Conservation (phyloP, 805 yeast genomes). For the Wickerhamiella shivajii region DNA sequence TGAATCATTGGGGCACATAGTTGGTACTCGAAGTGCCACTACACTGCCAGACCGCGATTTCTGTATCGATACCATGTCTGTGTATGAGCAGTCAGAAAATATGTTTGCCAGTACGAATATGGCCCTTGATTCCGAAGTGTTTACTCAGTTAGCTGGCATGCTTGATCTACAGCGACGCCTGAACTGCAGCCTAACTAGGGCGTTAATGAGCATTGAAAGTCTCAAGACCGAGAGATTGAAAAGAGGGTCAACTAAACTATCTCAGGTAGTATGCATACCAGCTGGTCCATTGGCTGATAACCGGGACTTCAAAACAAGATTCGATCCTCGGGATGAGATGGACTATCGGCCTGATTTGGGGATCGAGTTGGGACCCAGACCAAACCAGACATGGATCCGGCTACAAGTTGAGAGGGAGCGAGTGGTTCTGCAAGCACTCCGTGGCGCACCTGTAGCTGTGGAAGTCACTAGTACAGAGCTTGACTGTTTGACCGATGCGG, state of each 20-base stretch:
- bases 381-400: conserved; percentile 7
- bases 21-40: conserved; percentile 36
- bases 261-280: conserved; percentile 9
- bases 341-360: background rate
- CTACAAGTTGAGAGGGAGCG: conserved; percentile 12
- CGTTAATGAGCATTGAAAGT: conserved; percentile 20
- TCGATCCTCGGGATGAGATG: conserved; percentile 7
- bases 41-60: conserved; percentile 31
- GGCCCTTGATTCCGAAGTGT: conserved; percentile 46
- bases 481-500: conserved; percentile 25
- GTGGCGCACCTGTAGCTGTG: background rate
- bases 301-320: conserved; percentile 41
- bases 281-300: conserved; percentile 33
- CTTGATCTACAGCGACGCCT: conserved; percentile 43
- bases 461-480: conserved; percentile 2
- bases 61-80: conserved; percentile 29
- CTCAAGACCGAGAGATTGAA: conserved; percentile 15
- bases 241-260: conserved; percentile 11
- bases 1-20: conserved; percentile 45
- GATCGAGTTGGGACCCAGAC: conserved; percentile 11
- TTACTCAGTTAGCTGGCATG: conserved; percentile 54
- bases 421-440: conserved; percentile 4
- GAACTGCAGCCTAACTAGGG: conserved; percentile 33
- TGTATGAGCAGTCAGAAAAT: conserved; percentile 43
- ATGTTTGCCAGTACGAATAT: conserved; percentile 33